These are phyloP conservation scores for Cucurbita maxima DNA, from an alignment of 306 rosid species.

Conservation along the genomic window DNA sequence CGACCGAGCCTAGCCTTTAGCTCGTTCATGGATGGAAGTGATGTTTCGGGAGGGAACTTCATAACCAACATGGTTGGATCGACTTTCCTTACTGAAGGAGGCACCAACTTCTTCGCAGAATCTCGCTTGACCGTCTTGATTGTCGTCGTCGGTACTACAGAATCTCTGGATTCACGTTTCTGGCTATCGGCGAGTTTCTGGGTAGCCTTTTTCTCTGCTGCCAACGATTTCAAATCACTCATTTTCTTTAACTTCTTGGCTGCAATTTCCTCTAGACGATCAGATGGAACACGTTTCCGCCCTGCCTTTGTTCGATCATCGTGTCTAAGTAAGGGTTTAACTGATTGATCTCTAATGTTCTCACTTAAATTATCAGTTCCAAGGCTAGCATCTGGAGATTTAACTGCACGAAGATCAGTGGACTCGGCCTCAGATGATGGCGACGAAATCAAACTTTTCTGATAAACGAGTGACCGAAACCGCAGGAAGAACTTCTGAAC, in stretches of 20 bases:
- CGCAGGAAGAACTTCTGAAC: constrained; percentile 53
- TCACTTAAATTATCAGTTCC: constrained; percentile 29
- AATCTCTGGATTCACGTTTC: constrained; percentile 44
- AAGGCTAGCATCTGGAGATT: constrained; percentile 18
- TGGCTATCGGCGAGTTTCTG: constrained; percentile 39
- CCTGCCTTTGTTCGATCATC: constrained; percentile 68
- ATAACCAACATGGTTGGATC: constrained; percentile 74
- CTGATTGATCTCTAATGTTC: constrained; percentile 11
- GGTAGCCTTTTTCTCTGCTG: constrained; percentile 42
- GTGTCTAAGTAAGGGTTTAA: constrained; percentile 47
- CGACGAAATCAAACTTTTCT: constrained; percentile 57
- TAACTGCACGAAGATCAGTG: constrained; percentile 24
- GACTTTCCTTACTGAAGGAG: constrained; percentile 26
- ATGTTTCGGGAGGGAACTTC: constrained; percentile 78
- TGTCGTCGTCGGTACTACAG: neutral
- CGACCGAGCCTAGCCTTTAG: constrained; percentile 96
- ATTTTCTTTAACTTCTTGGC: constrained; percentile 74
- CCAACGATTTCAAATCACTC: constrained; percentile 44
- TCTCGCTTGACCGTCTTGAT: constrained; percentile 9
- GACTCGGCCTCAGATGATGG: constrained; percentile 47
- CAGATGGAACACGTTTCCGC: constrained; percentile 71
- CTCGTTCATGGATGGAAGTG: constrained; percentile 86
- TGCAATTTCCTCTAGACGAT: constrained; percentile 85
- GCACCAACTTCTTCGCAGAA: constrained; percentile 29
- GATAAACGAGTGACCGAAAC: constrained; percentile 71